Percentiles rank a stretch among this genome's conserved stretches.
These are phyloP conservation scores for Neophaeococcomyces mojaviensis DNA, from an alignment of 2,329 filamentous ascomycete genomes.

Conservation along the genomic window DNA sequence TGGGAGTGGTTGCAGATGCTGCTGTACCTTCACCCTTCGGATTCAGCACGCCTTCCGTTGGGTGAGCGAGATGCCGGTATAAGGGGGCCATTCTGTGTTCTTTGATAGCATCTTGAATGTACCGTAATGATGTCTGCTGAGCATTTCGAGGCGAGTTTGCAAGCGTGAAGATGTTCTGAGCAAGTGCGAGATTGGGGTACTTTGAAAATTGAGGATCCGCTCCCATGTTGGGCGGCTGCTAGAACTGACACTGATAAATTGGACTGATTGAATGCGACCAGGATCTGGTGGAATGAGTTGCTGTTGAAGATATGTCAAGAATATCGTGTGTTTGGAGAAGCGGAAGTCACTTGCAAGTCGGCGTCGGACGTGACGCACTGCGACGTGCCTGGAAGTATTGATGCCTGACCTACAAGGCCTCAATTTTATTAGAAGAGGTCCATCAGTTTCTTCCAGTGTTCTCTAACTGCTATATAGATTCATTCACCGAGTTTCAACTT, in stretches of 20 bases:
- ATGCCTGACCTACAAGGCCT: too few species aligned
- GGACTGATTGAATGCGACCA: too few species aligned
- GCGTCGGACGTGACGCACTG: too few species aligned
- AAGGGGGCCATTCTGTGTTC: slow-evolving; percentile 61
- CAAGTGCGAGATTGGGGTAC: slow-evolving; percentile 56
- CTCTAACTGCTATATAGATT: too few species aligned
- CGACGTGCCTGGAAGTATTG: too few species aligned
- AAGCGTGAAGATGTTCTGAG: slow-evolving; percentile 61
- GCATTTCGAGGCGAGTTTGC: slow-evolving; percentile 48
- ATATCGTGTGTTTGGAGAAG: too few species aligned
- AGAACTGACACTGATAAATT: not conserved
- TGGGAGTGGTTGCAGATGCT: slow-evolving; percentile 37
- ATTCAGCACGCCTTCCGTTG: slow-evolving; percentile 70
- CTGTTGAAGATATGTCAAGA: too few species aligned
- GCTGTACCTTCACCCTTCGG: slow-evolving; percentile 57
- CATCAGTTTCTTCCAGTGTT: too few species aligned
- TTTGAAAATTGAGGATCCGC: slow-evolving; percentile 60
- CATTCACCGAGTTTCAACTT: too few species aligned
- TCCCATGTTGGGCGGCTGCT: slow-evolving; percentile 34
- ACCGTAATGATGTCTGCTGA: slow-evolving; percentile 49
- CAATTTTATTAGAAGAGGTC: too few species aligned
- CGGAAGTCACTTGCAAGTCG: too few species aligned
- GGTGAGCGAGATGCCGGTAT: slow-evolving; percentile 59
- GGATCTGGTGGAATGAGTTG: too few species aligned
- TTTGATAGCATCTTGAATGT: slow-evolving; percentile 56